Base-by-base conservation (phyloP, 495 filamentous ascomycete species). In the Hapsidospora chrysogenum region DNA sequence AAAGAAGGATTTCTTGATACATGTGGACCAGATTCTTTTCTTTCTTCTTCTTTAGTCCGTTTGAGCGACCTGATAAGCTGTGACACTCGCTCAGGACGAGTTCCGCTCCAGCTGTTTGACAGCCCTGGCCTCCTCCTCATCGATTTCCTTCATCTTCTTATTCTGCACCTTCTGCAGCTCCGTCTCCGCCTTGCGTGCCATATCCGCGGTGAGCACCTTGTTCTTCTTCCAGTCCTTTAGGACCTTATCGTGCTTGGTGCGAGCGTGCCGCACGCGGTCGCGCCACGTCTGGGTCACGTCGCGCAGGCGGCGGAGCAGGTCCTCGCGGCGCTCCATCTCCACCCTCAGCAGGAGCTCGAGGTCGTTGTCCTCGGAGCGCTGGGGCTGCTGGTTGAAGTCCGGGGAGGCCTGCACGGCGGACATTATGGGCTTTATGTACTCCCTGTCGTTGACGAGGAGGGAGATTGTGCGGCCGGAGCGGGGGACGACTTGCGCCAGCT, bases 101-200 rank as follows among this genome's bases (percentile, higher is more conserved):
- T 20, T 33, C 17, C 16, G 20, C 23, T 16, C 15, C 5, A 33
- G 21, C 16, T 27, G 32, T 26, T 36, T 26, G 13, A 29, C 6
- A 11, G 18, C 19, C 18, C 33, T 33, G 36, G 43, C 41, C 49
- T 83, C 78, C 21, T 70, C 54, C 38, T 63, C 66, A 54, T 76
- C 77, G 11, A 85, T 70, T 40, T 74, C 75, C 39, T 60, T 68
- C 45, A 72, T 65, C 33, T 69, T 66, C 48, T 74, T 74, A 40
- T 85, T 77, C 25, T 80, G 72, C 37, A 80, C 43, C 57, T 82
- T 83, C 46, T 85, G 77, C 68, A 85, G 68, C 58, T 70, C 65
- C 32, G 70, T 66, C 29, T 72, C 64, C 5, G 76, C 71, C 48
- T 72, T 76, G 42, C 69, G 60, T 48, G 74, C 56, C 50, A 83